These are phyloP conservation scores for Globisporangium perplexum DNA, from an alignment of 352 stramenopile genomes.

Conservation along the genomic window DNA sequence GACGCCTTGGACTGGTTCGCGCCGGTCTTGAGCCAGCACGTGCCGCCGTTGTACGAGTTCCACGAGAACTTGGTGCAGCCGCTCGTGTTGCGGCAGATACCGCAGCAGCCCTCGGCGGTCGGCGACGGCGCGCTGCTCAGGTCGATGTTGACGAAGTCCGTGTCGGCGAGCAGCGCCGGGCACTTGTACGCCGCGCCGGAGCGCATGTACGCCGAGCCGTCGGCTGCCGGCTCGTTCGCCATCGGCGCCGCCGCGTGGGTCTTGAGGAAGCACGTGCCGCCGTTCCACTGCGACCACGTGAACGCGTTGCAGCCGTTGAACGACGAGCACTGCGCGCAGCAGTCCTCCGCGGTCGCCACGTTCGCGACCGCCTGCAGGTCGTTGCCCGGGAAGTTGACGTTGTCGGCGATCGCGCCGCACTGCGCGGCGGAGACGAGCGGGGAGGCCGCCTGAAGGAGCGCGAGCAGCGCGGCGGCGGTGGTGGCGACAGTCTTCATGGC, in stretches of 20 bases:
- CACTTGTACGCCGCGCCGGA: conserved; percentile 9
- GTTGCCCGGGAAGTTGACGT: conserved; percentile 20
- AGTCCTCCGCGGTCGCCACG: conserved; percentile 6
- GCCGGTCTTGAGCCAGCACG: conserved; percentile 53
- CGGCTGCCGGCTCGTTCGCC: neutral
- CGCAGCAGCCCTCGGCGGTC: conserved; percentile 6
- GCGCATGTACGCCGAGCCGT: conserved; percentile 2
- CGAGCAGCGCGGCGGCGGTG: too few species aligned
- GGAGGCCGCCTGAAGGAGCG: too few species aligned
- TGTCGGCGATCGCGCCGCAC: conserved; percentile 6
- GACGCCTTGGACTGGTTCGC: too few species aligned
- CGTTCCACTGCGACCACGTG: conserved; percentile 36
- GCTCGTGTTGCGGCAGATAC: conserved; percentile 4
- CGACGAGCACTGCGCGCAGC: conserved; percentile 19
- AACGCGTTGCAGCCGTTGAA: conserved; percentile 32
- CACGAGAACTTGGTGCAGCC: conserved; percentile 7
- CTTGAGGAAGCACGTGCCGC: conserved; percentile 60
- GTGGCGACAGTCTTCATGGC: too few species aligned
- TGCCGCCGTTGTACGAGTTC: conserved; percentile 29
- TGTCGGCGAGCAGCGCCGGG: conserved; percentile 1
- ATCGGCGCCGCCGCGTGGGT: conserved; percentile 1
- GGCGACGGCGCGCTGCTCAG: neutral
- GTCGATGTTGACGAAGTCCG: neutral
- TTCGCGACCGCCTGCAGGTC: conserved; percentile 7
- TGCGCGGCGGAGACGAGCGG: too few species aligned